Base-by-base conservation (phyloP, 2,329 filamentous ascomycete genomes). In the Stachybotrys elegans region DNA sequence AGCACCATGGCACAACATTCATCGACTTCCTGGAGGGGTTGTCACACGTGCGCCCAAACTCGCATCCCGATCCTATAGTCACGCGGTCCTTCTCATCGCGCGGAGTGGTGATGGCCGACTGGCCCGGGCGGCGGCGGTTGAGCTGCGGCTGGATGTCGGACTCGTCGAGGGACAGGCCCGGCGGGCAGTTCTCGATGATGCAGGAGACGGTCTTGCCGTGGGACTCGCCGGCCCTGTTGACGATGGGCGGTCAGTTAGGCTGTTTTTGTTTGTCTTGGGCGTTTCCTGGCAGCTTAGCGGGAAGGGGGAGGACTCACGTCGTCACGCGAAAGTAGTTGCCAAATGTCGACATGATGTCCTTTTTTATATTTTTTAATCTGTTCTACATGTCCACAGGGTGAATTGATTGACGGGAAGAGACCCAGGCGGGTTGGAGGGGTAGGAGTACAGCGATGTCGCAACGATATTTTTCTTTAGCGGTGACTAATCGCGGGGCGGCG, bases 141-240 rank as follows among this genome's bases (percentile, higher is more conserved):
- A 97, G 88, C 70, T 96, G 90, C 40, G 90, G 90, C 70, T 98
- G 92, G 62, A 97, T 94, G 61, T 94, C 88, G 44, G 73, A 75
- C 68, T 95, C 91, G 50, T 81, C 86, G 65, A 97, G 81, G 57
- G 83, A 73, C 76, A 97, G 84, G 57, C 88, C 88, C 12, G 93
- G 91, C 29, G 92, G 93, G 60, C 83, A 87, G 57, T 90, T 90
- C 63, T 97, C 92, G 68, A 97, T 84, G 59, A 97, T 96, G 72
- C 88, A 94, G 61, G 72, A 72, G 52, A 70, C 72, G 57, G 31
- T 34, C 31, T 34, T 34, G 31, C 31, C 31, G 31, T 34, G 31
- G 31, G 31, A 34, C 31, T 34, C 31, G 31, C 71, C 72, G 52
- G 42, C 44, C 39, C 35, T 25, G 14, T 40, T n/a, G 39, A 49